Evolutionary conservation across 2,329 filamentous ascomycete genomes (phyloP), one percentile per base, ranked within the genome.

Genomic region (Penicillium sp.): DNA sequence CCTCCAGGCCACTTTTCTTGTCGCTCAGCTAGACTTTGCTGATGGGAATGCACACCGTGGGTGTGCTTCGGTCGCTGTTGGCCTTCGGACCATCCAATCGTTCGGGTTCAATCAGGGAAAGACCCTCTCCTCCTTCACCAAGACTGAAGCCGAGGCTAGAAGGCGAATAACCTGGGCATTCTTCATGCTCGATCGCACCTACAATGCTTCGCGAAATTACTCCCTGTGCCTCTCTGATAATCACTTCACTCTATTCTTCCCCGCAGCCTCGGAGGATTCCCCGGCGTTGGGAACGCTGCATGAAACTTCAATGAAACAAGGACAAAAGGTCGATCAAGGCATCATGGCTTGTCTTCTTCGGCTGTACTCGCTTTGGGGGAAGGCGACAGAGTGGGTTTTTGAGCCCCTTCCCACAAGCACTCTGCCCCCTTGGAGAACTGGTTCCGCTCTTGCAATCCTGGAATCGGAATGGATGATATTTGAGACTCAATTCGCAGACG

Each of bases 391-490:
- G 22, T 72, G 68, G 53, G 65, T 72, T 2, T 72, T 72, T 24
- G 70, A 69, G 17, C 62, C 70, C 1, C 51, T 64, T 4, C 44
- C 61, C 1, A 62, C 64, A 19, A 61, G 57, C 37, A 37, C 61
- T 1, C 37, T 65, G 10, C 65, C 69, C 6, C 70, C 69, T 2
- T 72, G 69, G 70, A 68, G 69, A 42, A 63, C 67, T 6, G 69
- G 70, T 30, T 71, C 70, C 3, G 60, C 70, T 12, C 57, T 70
- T 15, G 65, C 69, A 7, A 60, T 64, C 8, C 60, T 72, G 1
- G 70, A 72, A 28, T 71, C 70, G 2, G 69, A 71, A 44, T 71
- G 70, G 70, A 59, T 72, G 62, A 62, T 71, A 17, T 72, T 72
- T 24, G 68, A 72, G 38, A 72, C 67, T 2, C 68, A 69, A 38